Conservation (phyloP, 1,284 basidiomycete species). For the Chalciporus sp. region DNA sequence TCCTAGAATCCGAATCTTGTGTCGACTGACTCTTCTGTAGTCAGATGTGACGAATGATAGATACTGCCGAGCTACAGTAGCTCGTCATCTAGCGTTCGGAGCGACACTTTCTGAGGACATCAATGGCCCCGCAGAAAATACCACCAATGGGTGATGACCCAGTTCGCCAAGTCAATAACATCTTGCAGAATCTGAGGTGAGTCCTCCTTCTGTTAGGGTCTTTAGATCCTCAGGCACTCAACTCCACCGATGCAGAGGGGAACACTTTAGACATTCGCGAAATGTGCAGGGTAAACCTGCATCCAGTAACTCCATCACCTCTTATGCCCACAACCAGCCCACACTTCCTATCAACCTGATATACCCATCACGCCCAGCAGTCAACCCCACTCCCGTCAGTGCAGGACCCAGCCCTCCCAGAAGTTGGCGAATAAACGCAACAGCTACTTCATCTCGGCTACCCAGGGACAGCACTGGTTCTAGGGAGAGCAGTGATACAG, state of each 20-base stretch:
- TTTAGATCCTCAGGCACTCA: neutral
- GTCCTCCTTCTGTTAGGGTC: conserved; percentile 1
- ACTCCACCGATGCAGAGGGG: conserved; percentile 47
- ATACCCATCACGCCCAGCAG: conserved; percentile 24
- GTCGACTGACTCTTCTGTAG: neutral
- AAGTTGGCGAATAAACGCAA: conserved; percentile 43
- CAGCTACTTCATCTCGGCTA: conserved; percentile 9
- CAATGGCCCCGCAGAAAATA: conserved; percentile 16
- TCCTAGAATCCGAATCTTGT: neutral
- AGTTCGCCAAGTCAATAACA: conserved; percentile 45
- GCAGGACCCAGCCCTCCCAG: conserved; percentile 52
- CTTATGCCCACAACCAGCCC: conserved; percentile 38
- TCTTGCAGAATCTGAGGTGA: conserved; percentile 41
- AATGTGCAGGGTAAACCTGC: conserved; percentile 50
- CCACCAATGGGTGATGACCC: conserved; percentile 5
- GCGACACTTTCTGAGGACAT: neutral
- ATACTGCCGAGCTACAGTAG: neutral
- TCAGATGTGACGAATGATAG: conserved; percentile 5
- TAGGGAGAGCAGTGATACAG: conserved; percentile 19
- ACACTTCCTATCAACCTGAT: conserved; percentile 45
- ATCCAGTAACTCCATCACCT: conserved; percentile 16
- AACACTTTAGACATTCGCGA: conserved; percentile 64
- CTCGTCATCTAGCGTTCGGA: neutral
- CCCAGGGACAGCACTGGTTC: neutral
- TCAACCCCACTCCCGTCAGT: conserved; percentile 14